A percentile compares a stretch with the other conserved stretches of the same genome.
phyloP scores from a whole-genome alignment of 495 filamentous ascomycete species.

The Penicillium daleae region DNA sequence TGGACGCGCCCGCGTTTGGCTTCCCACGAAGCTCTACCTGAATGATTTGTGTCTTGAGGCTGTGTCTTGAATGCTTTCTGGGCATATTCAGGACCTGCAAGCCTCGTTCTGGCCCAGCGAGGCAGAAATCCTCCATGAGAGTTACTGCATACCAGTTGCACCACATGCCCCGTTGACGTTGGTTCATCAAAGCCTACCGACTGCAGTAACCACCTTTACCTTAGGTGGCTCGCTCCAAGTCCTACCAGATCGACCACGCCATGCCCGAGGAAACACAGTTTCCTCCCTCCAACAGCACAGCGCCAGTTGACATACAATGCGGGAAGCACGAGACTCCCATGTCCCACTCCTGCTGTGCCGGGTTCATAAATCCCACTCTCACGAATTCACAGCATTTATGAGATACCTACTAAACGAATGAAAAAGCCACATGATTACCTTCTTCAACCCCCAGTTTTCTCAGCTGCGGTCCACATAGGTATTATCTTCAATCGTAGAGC shows the following conservation, averaged over 20 bases:
- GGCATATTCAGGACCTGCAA: not conserved
- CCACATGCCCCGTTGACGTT: not conserved
- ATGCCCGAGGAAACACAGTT: not conserved
- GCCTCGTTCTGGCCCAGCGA: not conserved
- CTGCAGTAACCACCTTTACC: not conserved
- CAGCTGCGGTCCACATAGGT: slow-evolving; percentile 1
- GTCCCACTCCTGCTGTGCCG: not conserved
- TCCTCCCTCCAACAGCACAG: not conserved
- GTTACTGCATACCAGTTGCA: not conserved
- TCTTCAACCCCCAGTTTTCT: not conserved
- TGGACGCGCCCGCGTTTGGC: not conserved
- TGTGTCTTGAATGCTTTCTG: not conserved
- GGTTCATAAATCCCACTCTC: not conserved
- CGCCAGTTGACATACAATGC: not conserved
- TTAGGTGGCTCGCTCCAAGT: not conserved
- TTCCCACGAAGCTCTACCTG: not conserved
- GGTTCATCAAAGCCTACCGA: not conserved
- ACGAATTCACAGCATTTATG: not conserved
- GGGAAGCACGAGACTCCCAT: not conserved
- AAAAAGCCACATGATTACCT: slow-evolving; percentile 14
- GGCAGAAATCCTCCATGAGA: not conserved
- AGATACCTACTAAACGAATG: slow-evolving; percentile 27
- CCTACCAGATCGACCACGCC: not conserved
- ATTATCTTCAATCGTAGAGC: not conserved
- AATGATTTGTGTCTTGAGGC: too few relatives aligned